Percentiles rank a stretch among this genome's conserved stretches.
Conservation (phyloP, 2,329 filamentous ascomycete species). For the Aspergillus sp. region DNA sequence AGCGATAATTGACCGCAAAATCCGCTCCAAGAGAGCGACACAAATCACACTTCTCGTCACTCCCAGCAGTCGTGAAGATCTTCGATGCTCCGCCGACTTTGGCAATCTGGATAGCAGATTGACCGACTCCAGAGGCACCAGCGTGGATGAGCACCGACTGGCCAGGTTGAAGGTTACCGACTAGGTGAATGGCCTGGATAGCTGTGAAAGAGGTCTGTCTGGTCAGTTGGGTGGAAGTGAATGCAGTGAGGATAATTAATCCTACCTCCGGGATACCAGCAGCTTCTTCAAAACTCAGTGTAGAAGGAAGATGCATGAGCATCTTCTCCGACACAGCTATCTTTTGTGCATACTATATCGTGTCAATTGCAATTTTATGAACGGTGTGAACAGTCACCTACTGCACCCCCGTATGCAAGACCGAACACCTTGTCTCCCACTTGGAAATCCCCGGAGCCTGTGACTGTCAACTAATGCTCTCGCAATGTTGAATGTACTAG, state of each 20-base stretch:
- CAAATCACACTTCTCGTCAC: not conserved
- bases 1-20: not conserved
- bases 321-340: constrained; percentile 74
- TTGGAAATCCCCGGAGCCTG: not conserved
- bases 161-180: not conserved
- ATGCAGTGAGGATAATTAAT: not conserved
- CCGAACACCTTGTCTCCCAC: not conserved
- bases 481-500: no score
- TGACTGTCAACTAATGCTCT: not conserved
- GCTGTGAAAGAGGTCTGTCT: not conserved
- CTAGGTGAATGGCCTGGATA: not conserved
- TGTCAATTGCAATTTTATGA: constrained; percentile 33
- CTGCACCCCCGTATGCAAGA: not conserved
- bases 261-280: constrained; percentile 36
- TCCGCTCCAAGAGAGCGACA: not conserved
- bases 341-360: constrained; percentile 72
- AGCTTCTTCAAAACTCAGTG: constrained; percentile 29
- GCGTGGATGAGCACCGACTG: not conserved
- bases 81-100: not conserved
- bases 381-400: not conserved
- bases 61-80: not conserved
- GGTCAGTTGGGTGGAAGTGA: not conserved
- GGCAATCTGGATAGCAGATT: not conserved
- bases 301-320: constrained; percentile 76
- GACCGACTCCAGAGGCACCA: not conserved